Base-by-base conservation (phyloP, 2,329 filamentous ascomycete genomes). In the Endoconidiophora laricicola region DNA sequence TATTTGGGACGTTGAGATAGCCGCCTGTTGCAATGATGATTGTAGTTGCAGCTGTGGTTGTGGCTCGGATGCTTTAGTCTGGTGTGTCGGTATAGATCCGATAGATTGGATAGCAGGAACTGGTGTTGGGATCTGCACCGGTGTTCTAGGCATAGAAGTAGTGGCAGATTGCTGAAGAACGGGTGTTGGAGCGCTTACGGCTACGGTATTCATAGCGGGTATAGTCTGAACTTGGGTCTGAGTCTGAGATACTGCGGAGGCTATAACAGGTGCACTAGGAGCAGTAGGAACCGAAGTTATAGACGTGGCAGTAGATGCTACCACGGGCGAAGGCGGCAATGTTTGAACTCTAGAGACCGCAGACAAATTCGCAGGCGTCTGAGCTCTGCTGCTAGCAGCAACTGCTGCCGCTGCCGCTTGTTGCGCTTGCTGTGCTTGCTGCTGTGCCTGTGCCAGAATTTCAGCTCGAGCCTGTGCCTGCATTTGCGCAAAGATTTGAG, bases 401-500 rank as follows among this genome's bases (percentile, higher is more conserved):
- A 18, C 41, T n/a, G 41, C 41, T 43, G 20, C 20, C 18, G 14
- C 6, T 43, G 41, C 41, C 41, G 20, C 24, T 24, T 41, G 45
- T 23, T 47, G 33, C 12, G 45, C 23, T 24, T 47, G 33, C 14
- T 47, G 45, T 2, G 16, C 33, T 24, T 47, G 45, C 33, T 47
- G 43, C n/a, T 45, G 43, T 14, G 45, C 45, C 20, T 47, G 24
- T 14, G 45, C 45, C 26, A 16, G 14, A 42, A 43, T 43, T 16
- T 22, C 42, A 36, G 43, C 42, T 16, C 37, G 40, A n/a, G 23
- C 24, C 36, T 51, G 49, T 23, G 49, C 22, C n/a, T 42, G 20
- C 12, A 14, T 20, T 33, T 49, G 47, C 12, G 24, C 47, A 20
- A 43, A 38, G 10, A 37, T 24, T 26, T 33, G 16, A 4, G 16